Percentiles rank a stretch among this genome's conserved stretches.
Evolutionary conservation across 108 stramenopile species (phyloP).

Genomic region (Craspedostauros australis): DNA sequence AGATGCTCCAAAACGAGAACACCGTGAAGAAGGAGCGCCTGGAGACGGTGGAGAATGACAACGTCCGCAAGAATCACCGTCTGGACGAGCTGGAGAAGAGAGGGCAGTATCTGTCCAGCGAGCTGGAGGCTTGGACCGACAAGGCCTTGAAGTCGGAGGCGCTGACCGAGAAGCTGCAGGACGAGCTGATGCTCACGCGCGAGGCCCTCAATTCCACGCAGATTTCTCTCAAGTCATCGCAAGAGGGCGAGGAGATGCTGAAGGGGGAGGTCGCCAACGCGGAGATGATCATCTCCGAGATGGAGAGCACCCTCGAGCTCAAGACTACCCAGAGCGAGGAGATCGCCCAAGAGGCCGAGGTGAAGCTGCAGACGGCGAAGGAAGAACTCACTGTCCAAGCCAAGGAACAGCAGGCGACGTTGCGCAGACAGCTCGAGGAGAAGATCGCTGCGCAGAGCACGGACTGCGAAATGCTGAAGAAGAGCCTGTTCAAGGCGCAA

Average conservation of each 20-base stretch:
- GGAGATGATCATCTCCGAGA: constrained; percentile 4
- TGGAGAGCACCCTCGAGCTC: constrained; percentile 8
- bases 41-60: neutral
- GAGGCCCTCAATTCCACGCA: constrained; percentile 10
- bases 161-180: constrained; percentile 4
- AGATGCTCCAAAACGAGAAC: neutral
- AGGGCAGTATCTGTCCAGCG: neutral
- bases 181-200: constrained; percentile 2
- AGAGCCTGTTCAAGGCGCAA: constrained; percentile 8
- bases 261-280: constrained; percentile 3
- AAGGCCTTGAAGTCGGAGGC: neutral
- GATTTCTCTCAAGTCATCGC: neutral
- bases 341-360: neutral
- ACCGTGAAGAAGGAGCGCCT: neutral
- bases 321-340: constrained; percentile 1
- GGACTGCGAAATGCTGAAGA: constrained; percentile 10
- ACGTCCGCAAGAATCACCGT: neutral
- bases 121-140: neutral
- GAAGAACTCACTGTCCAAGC: no score
- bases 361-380: neutral
- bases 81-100: neutral
- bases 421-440: constrained; percentile 5
- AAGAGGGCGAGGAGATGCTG: neutral
- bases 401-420: neutral
- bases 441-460: no score